Evolutionary conservation across 2,329 filamentous ascomycete species (phyloP).

Genomic region (Zymoseptoria passerinii): DNA sequence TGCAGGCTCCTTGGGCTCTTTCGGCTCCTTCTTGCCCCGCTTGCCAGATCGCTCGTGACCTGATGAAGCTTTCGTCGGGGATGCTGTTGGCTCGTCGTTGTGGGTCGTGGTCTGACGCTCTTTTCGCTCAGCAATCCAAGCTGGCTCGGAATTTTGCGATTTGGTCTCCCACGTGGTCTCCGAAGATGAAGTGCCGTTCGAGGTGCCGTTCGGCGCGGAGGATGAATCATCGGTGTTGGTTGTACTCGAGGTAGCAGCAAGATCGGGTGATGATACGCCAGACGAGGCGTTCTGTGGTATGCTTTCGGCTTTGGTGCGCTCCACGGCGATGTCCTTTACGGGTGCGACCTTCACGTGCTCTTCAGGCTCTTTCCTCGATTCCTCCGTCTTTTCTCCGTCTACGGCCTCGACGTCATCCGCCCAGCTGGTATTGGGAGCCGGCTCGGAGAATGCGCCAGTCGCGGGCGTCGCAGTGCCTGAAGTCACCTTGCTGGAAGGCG

Average conservation of each 20-base stretch:
- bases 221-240: conserved; percentile 55
- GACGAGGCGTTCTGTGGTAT: conserved; percentile 23
- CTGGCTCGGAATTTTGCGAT: conserved; percentile 53
- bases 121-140: conserved; percentile 50
- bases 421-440: conserved; percentile 34
- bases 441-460: conserved; percentile 31
- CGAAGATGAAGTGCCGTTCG: conserved; percentile 47
- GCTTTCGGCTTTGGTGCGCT: conserved; percentile 24
- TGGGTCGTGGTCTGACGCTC: conserved; percentile 23
- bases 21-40: conserved; percentile 16
- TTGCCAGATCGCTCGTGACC: conserved; percentile 7
- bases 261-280: conserved; percentile 44
- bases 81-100: conserved; percentile 7
- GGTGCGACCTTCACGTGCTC: conserved; percentile 22
- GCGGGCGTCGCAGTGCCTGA: conserved; percentile 37
- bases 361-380: conserved; percentile 5
- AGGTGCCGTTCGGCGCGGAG: conserved; percentile 39
- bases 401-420: conserved; percentile 43
- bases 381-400: conserved; percentile 20
- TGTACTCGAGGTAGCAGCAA: conserved; percentile 45
- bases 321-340: conserved; percentile 23
- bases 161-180: conserved; percentile 62
- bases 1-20: conserved; percentile 20
- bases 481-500: conserved; percentile 38
- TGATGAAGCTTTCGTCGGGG: not conserved